phyloP scores from a whole-genome alignment of 2,329 filamentous ascomycete species.

The Microcyclospora pomicola region DNA sequence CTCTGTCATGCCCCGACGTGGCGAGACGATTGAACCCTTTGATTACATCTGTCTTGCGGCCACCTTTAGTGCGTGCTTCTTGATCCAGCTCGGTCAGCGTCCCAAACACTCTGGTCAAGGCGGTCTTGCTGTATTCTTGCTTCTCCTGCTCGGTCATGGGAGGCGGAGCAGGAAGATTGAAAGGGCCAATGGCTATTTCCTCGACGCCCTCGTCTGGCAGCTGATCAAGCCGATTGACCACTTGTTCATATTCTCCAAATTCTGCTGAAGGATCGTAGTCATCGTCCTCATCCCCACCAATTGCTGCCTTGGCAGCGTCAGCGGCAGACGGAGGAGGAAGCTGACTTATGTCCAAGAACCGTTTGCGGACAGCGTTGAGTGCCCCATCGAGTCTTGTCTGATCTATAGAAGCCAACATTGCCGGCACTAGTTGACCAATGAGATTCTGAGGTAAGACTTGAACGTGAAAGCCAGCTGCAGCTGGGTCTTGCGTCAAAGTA shows the following conservation, averaged over 20 bases:
- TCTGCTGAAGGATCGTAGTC: conserved; percentile 86
- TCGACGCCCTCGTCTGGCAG: conserved; percentile 34
- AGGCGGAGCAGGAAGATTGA: conserved; percentile 65
- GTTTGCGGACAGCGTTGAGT: conserved; percentile 43
- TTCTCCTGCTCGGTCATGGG: conserved; percentile 58
- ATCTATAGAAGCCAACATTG: conserved; percentile 61
- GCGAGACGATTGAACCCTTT: conserved; percentile 72
- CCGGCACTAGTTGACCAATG: conserved; percentile 68
- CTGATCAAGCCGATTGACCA: conserved; percentile 62
- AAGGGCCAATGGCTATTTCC: conserved; percentile 53
- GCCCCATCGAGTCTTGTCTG: conserved; percentile 55
- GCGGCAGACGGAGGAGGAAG: conserved; percentile 14
- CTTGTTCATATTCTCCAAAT: conserved; percentile 64
- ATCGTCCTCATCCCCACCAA: conserved; percentile 55
- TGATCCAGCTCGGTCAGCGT: conserved; percentile 65
- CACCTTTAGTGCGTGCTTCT: conserved; percentile 32
- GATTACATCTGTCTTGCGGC: conserved; percentile 45
- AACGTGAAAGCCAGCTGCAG: conserved; percentile 68
- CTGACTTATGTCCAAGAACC: conserved; percentile 27
- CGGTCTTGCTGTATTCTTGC: conserved; percentile 58
- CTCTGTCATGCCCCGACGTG: conserved; percentile 62
- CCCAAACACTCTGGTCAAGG: conserved; percentile 62
- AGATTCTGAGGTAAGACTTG: conserved; percentile 62
- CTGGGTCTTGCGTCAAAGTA: conserved; percentile 64
- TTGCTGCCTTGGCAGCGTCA: conserved; percentile 20